Evolutionary conservation across 306 rosid genomes (phyloP), one percentile per base, ranked within the genome.

Genomic region (Citrullus amarus): DNA sequence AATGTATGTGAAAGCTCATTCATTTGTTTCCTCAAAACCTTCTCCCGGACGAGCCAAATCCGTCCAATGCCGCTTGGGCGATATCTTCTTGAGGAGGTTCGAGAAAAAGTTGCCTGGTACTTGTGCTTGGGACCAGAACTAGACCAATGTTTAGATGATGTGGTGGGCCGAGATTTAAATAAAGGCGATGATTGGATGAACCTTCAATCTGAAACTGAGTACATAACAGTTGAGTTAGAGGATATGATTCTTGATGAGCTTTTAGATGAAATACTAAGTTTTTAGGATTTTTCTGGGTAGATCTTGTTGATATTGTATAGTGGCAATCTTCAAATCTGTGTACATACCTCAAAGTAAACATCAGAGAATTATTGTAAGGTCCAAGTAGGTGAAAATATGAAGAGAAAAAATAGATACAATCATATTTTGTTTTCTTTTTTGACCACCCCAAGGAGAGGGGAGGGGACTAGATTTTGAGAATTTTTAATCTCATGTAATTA

Each of bases 131-230:
- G 87, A 81, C 97, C 96, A 6, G 98, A 91, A 86, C 82, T 92
- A 79, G 93, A 90, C 84, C 89, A 75, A 79, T 87, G 93, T 48
- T 56, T 96, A 80, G 96, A 96, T 9, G 98, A 88, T 78, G 91
- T 92, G 0, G 88, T 96, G 78, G 83, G 85, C 32, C 81, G 91
- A 30, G 97, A 96, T 80, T 79, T 92, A 77, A 82, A 69, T 1
- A 89, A 85, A 83, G 80, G 83, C 25, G 86, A 81, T 38, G 84
- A 87, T 28, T 96, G 98, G 99, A 91, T 87, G 93, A 86, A 86
- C 82, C 85, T 89, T 69, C 91, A 92, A 61, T 85, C 87, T 71
- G 96, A 92, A 30, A 85, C 82, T 75, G 98, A 92, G 81, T 81
- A 62, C 80, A 90, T 86, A 65, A 85, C 91, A 17, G 91, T 90